Percentiles rank a stretch among this genome's conserved stretches.
Evolutionary conservation across 1,284 basidiomycete species (phyloP).

Genomic region (Malassezia obtusa): DNA sequence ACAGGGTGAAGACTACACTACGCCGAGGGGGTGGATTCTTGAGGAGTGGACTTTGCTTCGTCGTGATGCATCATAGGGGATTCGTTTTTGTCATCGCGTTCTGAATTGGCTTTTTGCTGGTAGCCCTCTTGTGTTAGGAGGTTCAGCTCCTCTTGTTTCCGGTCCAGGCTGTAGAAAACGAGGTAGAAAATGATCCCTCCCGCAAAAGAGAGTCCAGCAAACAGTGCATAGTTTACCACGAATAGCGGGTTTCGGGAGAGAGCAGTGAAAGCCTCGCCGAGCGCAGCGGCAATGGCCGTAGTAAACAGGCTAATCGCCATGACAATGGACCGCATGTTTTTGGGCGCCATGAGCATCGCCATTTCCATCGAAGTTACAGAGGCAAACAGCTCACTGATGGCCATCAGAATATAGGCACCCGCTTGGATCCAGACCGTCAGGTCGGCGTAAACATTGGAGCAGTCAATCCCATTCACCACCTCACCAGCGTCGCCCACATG

Average conservation of each 20-base stretch:
- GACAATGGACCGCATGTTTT: conserved; percentile 49
- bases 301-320: conserved; percentile 57
- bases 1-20: no score
- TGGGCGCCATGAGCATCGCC: conserved; percentile 62
- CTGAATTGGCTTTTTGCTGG: not conserved
- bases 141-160: conserved; percentile 12
- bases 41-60: no score
- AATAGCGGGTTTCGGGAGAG: conserved; percentile 54
- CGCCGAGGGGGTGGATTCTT: no score
- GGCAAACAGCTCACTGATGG: conserved; percentile 61
- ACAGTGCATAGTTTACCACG: conserved; percentile 53
- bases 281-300: conserved; percentile 54
- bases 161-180: conserved; percentile 6
- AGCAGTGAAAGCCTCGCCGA: conserved; percentile 55
- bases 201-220: conserved; percentile 53
- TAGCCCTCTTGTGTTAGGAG: conserved; percentile 7
- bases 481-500: conserved; percentile 45
- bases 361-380: conserved; percentile 71
- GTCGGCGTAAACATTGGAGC: conserved; percentile 10
- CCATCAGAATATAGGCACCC: conserved; percentile 51
- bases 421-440: conserved; percentile 49
- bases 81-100: no score
- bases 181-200: conserved; percentile 57
- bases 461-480: conserved; percentile 20
- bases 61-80: no score